Conservation (phyloP, 2,329 filamentous ascomycete species). For the Ophiostoma quercus region DNA sequence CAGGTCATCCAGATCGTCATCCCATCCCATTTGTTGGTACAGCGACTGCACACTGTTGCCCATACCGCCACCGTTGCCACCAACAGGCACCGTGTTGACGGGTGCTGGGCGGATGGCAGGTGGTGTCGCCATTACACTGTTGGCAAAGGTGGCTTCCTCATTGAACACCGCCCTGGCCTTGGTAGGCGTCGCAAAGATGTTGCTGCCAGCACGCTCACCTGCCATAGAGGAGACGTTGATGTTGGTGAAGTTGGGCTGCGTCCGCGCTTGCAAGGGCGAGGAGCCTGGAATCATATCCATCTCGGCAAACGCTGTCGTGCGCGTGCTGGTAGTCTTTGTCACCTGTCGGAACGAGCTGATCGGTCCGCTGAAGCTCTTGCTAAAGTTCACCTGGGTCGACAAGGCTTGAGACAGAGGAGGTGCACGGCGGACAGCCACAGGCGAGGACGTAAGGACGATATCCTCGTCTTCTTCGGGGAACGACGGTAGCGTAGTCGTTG, state of each 20-base stretch:
- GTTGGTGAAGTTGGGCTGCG: conserved; percentile 15
- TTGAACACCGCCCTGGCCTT: conserved; percentile 23
- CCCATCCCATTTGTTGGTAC: conserved; percentile 54
- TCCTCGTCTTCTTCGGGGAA: conserved; percentile 19
- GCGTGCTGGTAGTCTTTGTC: conserved; percentile 8
- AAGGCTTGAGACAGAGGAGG: not conserved
- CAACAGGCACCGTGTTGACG: conserved; percentile 2
- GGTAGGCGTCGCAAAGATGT: conserved; percentile 32
- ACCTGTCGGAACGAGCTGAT: not conserved
- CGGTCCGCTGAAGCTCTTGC: not conserved
- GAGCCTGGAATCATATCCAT: conserved; percentile 24
- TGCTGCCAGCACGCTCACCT: not conserved
- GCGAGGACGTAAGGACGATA: conserved; percentile 12
- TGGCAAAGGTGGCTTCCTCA: not conserved
- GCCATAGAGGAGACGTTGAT: not conserved
- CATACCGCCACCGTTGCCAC: conserved; percentile 20
- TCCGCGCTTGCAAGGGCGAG: conserved; percentile 24
- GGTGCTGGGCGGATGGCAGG: not conserved
- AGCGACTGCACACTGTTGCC: conserved; percentile 40
- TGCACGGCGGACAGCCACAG: conserved; percentile 1
- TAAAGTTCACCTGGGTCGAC: not conserved
- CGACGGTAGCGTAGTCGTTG: not conserved
- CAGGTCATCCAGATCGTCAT: conserved; percentile 44
- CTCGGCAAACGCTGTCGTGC: not conserved
- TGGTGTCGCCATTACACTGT: not conserved